phyloP scores from a whole-genome alignment of 768 basidiomycete genomes.

The Suillus brevipes region DNA sequence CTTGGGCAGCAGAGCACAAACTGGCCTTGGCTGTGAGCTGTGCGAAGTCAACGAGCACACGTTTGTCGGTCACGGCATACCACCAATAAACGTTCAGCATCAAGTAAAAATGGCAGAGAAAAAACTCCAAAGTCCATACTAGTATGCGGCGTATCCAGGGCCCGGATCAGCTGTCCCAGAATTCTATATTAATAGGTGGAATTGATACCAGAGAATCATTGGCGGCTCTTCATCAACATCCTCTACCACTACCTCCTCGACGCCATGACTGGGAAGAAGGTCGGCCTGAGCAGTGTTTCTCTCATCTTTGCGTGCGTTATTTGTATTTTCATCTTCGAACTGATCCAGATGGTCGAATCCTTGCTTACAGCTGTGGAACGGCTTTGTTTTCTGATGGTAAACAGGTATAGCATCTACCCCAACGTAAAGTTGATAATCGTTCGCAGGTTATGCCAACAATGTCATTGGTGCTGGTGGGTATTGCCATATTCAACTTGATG shows the following conservation, averaged over 20 bases:
- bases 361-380: conserved; percentile 66
- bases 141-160: background rate
- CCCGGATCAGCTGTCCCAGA: background rate
- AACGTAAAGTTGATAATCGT: conserved; percentile 6
- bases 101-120: conserved; percentile 3
- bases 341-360: conserved; percentile 3
- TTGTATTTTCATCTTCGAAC: background rate
- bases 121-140: background rate
- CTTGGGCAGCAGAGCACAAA: background rate
- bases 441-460: conserved; percentile 75
- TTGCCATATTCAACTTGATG: background rate
- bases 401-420: background rate
- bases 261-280: conserved; percentile 12
- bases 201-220: background rate
- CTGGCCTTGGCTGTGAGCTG: too few species aligned
- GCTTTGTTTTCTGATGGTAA: conserved; percentile 85
- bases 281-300: conserved; percentile 55
- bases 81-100: background rate
- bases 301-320: conserved; percentile 79
- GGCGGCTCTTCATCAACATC: background rate
- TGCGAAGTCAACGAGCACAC: background rate
- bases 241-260: conserved; percentile 3
- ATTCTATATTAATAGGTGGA: background rate
- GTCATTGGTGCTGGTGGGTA: conserved; percentile 73
- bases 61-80: background rate